phyloP scores from a whole-genome alignment of 192 early-diverging fungal species.

The Spizellomyces sp. region DNA sequence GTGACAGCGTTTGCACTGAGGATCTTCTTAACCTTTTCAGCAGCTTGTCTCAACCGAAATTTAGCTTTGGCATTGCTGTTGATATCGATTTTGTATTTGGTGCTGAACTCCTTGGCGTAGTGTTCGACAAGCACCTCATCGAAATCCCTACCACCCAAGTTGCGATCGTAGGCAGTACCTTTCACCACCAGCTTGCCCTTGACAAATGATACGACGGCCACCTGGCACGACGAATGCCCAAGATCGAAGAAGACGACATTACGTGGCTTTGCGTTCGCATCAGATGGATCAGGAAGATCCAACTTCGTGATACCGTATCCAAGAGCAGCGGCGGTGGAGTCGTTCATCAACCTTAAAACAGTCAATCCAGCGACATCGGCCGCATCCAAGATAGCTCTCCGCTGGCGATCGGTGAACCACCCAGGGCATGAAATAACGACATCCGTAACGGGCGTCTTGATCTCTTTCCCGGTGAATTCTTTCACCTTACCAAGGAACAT shows the following conservation, averaged over 20 bases:
- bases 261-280: slow-evolving; percentile 75
- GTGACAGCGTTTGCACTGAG: slow-evolving; percentile 90
- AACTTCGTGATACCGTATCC: slow-evolving; percentile 98
- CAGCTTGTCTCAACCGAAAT: slow-evolving; percentile 84
- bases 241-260: slow-evolving; percentile 94
- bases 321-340: slow-evolving; percentile 89
- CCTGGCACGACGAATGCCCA: slow-evolving; percentile 86
- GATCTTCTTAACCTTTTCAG: slow-evolving; percentile 97
- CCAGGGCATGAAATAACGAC: slow-evolving; percentile 91
- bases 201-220: slow-evolving; percentile 87
- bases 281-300: slow-evolving; percentile 83
- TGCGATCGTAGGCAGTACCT: slow-evolving; percentile 88
- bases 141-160: slow-evolving; percentile 95
- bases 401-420: slow-evolving; percentile 95
- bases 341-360: slow-evolving; percentile 90
- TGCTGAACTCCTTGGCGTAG: slow-evolving; percentile 84
- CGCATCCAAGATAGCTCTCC: slow-evolving; percentile 85
- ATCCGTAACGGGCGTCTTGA: slow-evolving; percentile 85
- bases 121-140: slow-evolving; percentile 88
- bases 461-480: slow-evolving; percentile 82
- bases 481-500: slow-evolving; percentile 96
- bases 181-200: slow-evolving; percentile 95
- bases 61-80: slow-evolving; percentile 84
- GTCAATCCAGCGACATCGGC: slow-evolving; percentile 87
- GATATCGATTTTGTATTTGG: slow-evolving; percentile 96